These are phyloP conservation scores for Sporothrix luriei DNA, from an alignment of 2,329 filamentous ascomycete species.

Conservation along the genomic window DNA sequence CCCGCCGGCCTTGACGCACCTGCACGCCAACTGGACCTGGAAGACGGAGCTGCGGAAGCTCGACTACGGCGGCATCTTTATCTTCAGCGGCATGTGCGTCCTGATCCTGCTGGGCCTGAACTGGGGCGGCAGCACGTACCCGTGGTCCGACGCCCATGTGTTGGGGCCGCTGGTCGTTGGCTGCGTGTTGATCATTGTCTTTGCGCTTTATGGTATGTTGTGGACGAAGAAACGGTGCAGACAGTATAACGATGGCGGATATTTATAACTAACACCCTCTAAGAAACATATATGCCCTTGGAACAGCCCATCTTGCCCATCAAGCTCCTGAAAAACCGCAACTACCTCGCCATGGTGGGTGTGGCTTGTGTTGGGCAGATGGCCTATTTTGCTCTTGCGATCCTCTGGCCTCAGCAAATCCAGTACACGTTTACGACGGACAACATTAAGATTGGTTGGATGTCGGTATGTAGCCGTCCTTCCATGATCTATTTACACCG, in stretches of 20 bases:
- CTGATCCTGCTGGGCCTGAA: slow-evolving; percentile 52
- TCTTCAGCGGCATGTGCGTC: slow-evolving; percentile 50
- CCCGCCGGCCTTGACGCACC: slow-evolving; percentile 45
- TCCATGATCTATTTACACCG: too few relatives aligned
- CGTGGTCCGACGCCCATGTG: slow-evolving; percentile 46
- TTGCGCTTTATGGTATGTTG: slow-evolving; percentile 38
- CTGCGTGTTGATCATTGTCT: slow-evolving; percentile 36
- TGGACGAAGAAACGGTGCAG: too few relatives aligned
- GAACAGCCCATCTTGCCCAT: slow-evolving; percentile 46
- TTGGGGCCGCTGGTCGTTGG: slow-evolving; percentile 41
- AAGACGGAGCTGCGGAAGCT: slow-evolving; percentile 43
- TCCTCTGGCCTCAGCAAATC: slow-evolving; percentile 46
- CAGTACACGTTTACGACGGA: slow-evolving; percentile 38
- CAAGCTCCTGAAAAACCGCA: slow-evolving; percentile 42
- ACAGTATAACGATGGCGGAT: neutral
- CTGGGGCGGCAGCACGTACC: slow-evolving; percentile 49
- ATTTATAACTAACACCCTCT: neutral
- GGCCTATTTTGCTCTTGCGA: slow-evolving; percentile 44
- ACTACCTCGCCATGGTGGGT: slow-evolving; percentile 42
- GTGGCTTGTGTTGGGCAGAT: slow-evolving; percentile 44
- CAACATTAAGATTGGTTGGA: slow-evolving; percentile 30
- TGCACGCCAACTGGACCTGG: slow-evolving; percentile 45
- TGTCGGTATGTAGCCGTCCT: neutral
- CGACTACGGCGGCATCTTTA: slow-evolving; percentile 49
- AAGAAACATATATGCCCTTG: slow-evolving; percentile 38